Percentiles rank a stretch among this genome's conserved stretches.
phyloP scores from a whole-genome alignment of 257 asterid genomes.

The Solanum pimpinellifolium region DNA sequence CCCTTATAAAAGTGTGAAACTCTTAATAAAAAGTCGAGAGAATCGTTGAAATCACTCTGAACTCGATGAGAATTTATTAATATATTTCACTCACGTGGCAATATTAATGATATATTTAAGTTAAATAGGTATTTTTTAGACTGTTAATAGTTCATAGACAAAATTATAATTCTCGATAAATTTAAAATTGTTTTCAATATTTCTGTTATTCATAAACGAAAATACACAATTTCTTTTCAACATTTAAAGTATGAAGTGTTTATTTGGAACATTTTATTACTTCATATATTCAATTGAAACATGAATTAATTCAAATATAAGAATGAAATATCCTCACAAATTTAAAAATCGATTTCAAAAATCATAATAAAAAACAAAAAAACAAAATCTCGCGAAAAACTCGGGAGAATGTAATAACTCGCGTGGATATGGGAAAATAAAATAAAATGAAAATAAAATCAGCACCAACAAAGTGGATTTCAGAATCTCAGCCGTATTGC shows the following conservation, averaged over 20 bases:
- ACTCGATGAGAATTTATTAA: too few species aligned
- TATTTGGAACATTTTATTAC: too few species aligned
- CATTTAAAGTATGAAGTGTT: too few species aligned
- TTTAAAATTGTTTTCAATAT: neutral
- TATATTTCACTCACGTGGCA: too few species aligned
- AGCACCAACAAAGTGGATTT: constrained; percentile 42
- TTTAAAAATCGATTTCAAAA: neutral
- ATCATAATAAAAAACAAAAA: neutral
- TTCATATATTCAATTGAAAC: neutral
- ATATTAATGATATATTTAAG: too few species aligned
- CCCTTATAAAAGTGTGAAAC: neutral
- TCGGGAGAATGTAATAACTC: constrained; percentile 12
- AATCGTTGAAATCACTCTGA: too few species aligned
- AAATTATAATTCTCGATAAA: too few species aligned
- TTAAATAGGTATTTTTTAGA: too few species aligned
- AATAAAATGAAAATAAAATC: constrained; percentile 12
- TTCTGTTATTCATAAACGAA: too few species aligned
- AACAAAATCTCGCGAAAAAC: constrained; percentile 13
- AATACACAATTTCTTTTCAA: neutral
- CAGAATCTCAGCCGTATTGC: constrained; percentile 47
- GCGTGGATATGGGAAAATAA: constrained; percentile 13
- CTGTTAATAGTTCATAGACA: too few species aligned
- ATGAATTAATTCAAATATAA: neutral
- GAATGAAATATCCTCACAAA: neutral
- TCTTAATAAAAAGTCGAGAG: too few species aligned